Evolutionary conservation across 176 grass and related monocot species (phyloP), one percentile per base, ranked within the genome.

Genomic region (Cenchrus americanus): DNA sequence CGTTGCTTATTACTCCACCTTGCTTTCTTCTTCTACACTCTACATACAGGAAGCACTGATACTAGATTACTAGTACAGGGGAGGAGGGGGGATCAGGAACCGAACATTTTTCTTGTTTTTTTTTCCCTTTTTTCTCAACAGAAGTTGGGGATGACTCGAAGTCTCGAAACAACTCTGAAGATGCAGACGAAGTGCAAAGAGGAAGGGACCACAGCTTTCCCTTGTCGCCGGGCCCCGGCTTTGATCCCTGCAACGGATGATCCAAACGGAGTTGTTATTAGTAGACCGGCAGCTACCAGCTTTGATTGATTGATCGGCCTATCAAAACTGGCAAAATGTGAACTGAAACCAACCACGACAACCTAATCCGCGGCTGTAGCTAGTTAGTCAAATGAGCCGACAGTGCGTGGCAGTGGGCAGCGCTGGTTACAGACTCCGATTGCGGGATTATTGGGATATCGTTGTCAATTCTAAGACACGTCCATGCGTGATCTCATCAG

Each of bases 201-300:
- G 27, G 54, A 40, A 26, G 53, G 53, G 11, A 10, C 57, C 79
- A 53, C 54, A 15, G 69, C 69, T 86, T 41, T 75, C 52, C 52
- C 10, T 27, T 26, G 26, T 67, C 14, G 75, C 78, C 34, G 18
- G 22, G 42, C 48, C 65, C 24, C 24, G 8, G 52, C 65, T 41
- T 42, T 9, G n/a, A 18, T 37, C 24, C 83, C 83, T 90, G 83
- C 72, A 90, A 66, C 3, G 62, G 27, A 53, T 15, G 9, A 81
- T 71, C 52, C 9, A 75, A 50, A 24, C 48, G 46, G 77, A 34
- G 61, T 9, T n/a, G 77, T 79, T 79, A 65, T 60, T 10, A 55
- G 23, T 18, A 76, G 22, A 55, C 62, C 54, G 19, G 74, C 6
- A 54, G 44, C 49, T 22, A 30, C 53, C 42, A 51, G 47, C 47